Evolutionary conservation across 352 stramenopile genomes (phyloP), one percentile per base, ranked within the genome.

Genomic region (Pythium dissotocum): DNA sequence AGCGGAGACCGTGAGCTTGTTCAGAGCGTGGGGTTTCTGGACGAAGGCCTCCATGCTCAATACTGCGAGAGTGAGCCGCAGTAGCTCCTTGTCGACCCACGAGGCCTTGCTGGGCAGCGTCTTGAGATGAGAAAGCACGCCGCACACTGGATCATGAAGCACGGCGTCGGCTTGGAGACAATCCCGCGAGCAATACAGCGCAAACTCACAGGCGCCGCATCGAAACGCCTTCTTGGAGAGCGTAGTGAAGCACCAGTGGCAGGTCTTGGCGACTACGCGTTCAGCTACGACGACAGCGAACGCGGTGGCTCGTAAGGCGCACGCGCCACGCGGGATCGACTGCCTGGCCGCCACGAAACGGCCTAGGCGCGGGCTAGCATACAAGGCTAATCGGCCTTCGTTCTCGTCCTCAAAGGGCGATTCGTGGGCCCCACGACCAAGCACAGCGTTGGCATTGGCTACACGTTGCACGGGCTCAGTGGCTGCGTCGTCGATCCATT

Each of bases 211-310:
- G 21, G 65, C 70, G 14, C 63, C 83, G 33, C 83, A 91, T 26
- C 85, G 77, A 1, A 88, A 68, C 24, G 77, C 80, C 62, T 80
- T 87, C 54, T 76, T 76, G 1, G 57, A 59, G 6, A 91, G 71
- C 48, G 28, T 28, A 13, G 7, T 9, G 52, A 91, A 89, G 78
- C 81, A 90, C 80, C 80, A 90, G 65, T 90, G 83, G 61, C 83
- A 91, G 42, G 67, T 71, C 33, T 33, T 46, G 52, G 59, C 57
- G 2, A 38, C 65, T 30, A 78, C 55, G 24, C 52, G 63, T 36
- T 91, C 70, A 2, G 69, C 58, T 4, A 89, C 64, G 46, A 87
- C 58, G 12, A 85, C 77, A 12, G 83, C 81, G 56, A 91, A 91
- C 13, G 78, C 79, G 46, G 75, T 68, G 32, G 83, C 76, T 56